Evolutionary conservation across 139 green algal species (phyloP), one percentile per base, ranked within the genome.

Genomic region (Picochlorum sp.): DNA sequence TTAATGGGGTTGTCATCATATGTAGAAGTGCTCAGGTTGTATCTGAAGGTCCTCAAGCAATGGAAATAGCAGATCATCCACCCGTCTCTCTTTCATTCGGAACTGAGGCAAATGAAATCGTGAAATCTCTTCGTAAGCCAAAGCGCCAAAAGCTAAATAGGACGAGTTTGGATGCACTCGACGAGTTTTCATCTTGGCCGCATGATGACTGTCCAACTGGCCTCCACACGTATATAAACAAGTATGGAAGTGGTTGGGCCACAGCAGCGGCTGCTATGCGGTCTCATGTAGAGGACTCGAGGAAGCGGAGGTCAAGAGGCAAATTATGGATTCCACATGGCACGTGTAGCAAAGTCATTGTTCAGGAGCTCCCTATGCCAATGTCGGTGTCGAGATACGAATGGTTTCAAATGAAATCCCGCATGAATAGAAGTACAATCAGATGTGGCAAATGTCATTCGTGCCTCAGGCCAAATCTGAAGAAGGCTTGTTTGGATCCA

Each of bases 211-310:
- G 30, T 44, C 49, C 38, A 26, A 34, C 60, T 16, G 65, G 52
- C 23, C 65, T 71, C 3, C 73, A 78, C 56, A 62, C 44, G 24
- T 86, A 81, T 63, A 38, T 71, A 34, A 84, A 86, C 62, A 79
- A 69, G 9, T 86, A 86, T 66, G 58, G 64, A 45, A 74, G 79
- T 56, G 76, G 51, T 21, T 86, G 77, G 77, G 45, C 52, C 4
- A 63, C 74, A n/a, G 63, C 68, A 7, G 20, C 54, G 10, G 45
- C 24, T 5, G 68, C 63, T 37, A 63, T 70, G 8, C 55, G 62
- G 16, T 49, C 51, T 6, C 54, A 57, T 4, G 30, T 81, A 20
- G 78, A 86, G 4, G 75, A 85, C 7, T 41, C 44, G 14, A 64
- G 57, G 38, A 60, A 67, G 28, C 37, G 23, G n/a, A 74, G 70